phyloP scores from a whole-genome alignment of 208 protist genomes.

The Leishmania tarentolae region DNA sequence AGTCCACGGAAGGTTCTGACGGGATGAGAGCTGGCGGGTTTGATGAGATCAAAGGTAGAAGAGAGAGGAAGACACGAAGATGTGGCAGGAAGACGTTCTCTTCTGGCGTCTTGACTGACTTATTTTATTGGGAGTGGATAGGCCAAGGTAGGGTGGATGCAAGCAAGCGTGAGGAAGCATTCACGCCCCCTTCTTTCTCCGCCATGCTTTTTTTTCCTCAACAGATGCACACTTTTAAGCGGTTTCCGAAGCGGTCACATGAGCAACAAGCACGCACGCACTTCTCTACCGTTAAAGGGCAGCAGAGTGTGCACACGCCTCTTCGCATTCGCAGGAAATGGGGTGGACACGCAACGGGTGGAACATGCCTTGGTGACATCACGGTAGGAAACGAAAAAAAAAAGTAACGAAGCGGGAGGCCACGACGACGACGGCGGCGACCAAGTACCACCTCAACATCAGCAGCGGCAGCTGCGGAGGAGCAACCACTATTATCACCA shows the following conservation, averaged over 20 bases:
- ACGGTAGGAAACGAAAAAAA: background rate
- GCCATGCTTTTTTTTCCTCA: background rate
- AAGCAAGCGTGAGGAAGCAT: background rate
- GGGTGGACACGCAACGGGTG: background rate
- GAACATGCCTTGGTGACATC: background rate
- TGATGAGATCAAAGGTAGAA: background rate
- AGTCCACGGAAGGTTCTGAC: background rate
- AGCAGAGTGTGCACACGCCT: no score
- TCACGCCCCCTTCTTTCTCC: background rate
- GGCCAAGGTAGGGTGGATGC: background rate
- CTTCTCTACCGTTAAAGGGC: background rate
- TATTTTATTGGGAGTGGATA: background rate
- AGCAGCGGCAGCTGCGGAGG: background rate
- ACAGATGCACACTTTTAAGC: background rate
- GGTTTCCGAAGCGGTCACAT: background rate
- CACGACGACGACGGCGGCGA: background rate
- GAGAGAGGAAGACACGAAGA: constrained; percentile 6
- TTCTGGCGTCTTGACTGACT: background rate
- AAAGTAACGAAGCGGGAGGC: background rate
- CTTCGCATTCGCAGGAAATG: background rate
- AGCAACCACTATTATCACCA: background rate
- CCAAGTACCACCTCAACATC: background rate
- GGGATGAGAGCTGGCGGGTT: background rate
- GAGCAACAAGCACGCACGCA: background rate
- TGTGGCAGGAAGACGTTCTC: constrained; percentile 6